Evolutionary conservation across 352 stramenopile species (phyloP).

Genomic region (Plasmopara muralis): DNA sequence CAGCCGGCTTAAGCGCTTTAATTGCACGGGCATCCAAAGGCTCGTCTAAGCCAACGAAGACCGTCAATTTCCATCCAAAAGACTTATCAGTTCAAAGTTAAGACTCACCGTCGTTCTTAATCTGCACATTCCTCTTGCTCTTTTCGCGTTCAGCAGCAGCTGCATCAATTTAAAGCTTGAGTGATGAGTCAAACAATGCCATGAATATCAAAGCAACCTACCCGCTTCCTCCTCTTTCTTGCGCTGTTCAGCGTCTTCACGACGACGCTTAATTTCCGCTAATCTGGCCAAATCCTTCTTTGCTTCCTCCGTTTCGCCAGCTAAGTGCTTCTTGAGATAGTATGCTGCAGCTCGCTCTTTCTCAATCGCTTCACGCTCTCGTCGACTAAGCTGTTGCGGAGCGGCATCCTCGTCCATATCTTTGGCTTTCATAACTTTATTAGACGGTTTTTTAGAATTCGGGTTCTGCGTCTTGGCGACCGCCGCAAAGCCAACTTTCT

Average conservation of each 20-base stretch:
- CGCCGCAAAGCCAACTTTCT: slow-evolving; percentile 60
- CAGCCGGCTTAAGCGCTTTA: slow-evolving; percentile 79
- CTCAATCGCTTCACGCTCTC: slow-evolving; percentile 84
- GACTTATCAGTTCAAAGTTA: background rate
- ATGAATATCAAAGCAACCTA: slow-evolving; percentile 5
- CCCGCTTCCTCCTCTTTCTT: slow-evolving; percentile 77
- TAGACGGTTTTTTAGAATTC: slow-evolving; percentile 57
- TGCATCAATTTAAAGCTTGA: slow-evolving; percentile 3
- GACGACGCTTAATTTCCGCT: slow-evolving; percentile 68
- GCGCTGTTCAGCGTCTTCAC: slow-evolving; percentile 72
- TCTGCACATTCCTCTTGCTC: slow-evolving; percentile 51
- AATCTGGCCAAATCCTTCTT: slow-evolving; percentile 83
- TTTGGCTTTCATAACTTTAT: slow-evolving; percentile 85
- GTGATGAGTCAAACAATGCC: background rate
- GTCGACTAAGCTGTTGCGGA: slow-evolving; percentile 63
- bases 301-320: slow-evolving; percentile 78
- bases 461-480: slow-evolving; percentile 82
- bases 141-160: slow-evolving; percentile 57
- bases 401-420: slow-evolving; percentile 60
- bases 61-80: too few species aligned
- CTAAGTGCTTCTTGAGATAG: slow-evolving; percentile 83
- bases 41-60: slow-evolving; percentile 36
- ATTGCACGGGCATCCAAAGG: slow-evolving; percentile 74
- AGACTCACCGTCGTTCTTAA: slow-evolving; percentile 56
- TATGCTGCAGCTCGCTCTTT: slow-evolving; percentile 64